Conservation (phyloP, 75 land plant genomes). For the Cryptomeria japonica region DNA sequence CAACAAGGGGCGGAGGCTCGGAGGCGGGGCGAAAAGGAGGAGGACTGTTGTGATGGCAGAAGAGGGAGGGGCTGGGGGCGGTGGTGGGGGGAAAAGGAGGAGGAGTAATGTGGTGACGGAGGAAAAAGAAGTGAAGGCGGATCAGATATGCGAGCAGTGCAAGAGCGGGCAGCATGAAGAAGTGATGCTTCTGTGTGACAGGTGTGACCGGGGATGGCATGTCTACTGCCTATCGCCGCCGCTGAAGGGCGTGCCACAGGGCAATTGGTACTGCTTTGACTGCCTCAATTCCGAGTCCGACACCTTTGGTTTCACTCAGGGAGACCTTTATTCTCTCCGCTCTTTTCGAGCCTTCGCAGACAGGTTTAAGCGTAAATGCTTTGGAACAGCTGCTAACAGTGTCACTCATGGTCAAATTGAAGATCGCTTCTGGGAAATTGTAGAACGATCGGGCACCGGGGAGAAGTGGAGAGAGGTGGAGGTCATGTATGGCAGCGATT, state of each 20-base stretch:
- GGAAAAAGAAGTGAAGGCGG: slow-evolving; percentile 26
- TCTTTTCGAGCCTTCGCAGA: slow-evolving; percentile 74
- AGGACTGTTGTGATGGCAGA: background rate
- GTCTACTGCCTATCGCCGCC: slow-evolving; percentile 94
- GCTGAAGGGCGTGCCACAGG: slow-evolving; percentile 64
- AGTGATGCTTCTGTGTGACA: slow-evolving; percentile 93
- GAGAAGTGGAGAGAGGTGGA: slow-evolving; percentile 61
- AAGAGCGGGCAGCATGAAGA: slow-evolving; percentile 91
- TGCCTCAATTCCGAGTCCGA: slow-evolving; percentile 88
- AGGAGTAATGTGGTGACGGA: slow-evolving; percentile 8
- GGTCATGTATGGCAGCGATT: slow-evolving; percentile 94
- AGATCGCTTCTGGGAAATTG: slow-evolving; percentile 89
- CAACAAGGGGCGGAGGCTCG: slow-evolving; percentile 24
- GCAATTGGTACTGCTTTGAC: slow-evolving; percentile 96
- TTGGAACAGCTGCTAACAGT: slow-evolving; percentile 40
- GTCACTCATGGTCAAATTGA: slow-evolving; percentile 58
- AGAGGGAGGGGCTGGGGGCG: no score
- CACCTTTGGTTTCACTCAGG: slow-evolving; percentile 91
- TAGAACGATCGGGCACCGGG: slow-evolving; percentile 67
- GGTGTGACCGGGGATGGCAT: slow-evolving; percentile 95
- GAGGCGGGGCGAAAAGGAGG: slow-evolving; percentile 16
- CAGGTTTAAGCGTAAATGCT: slow-evolving; percentile 80
- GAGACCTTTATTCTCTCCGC: slow-evolving; percentile 58
- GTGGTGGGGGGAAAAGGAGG: slow-evolving; percentile 3
- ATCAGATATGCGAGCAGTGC: slow-evolving; percentile 97